A percentile compares a stretch with the other conserved stretches of the same genome.
phyloP scores from a whole-genome alignment of 768 basidiomycete species.

The Trametes sanguinea region DNA sequence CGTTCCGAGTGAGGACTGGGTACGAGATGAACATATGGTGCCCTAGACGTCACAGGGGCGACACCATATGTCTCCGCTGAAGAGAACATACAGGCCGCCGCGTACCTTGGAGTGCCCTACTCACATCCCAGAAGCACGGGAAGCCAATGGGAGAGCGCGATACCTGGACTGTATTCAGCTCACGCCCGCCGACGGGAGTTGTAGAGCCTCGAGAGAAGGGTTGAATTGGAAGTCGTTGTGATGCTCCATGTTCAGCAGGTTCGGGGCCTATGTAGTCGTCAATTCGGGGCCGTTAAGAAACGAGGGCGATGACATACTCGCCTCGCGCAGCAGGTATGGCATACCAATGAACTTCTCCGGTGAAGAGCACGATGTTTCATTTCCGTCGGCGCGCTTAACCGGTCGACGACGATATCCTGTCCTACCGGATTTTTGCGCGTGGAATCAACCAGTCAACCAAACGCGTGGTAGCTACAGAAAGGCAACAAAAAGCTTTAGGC shows the following conservation, averaged over 20 bases:
- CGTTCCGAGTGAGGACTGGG: background rate
- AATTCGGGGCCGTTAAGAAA: background rate
- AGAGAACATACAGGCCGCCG: background rate
- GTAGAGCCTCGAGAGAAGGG: background rate
- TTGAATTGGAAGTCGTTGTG: background rate
- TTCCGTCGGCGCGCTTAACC: background rate
- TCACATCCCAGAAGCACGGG: background rate
- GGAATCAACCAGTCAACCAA: too few species aligned
- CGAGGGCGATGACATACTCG: slow-evolving; percentile 7
- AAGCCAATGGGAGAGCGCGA: background rate
- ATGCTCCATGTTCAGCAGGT: slow-evolving; percentile 14
- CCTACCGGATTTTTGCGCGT: too few species aligned
- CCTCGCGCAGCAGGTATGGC: background rate
- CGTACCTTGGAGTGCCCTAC: slow-evolving; percentile 4
- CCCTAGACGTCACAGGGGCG: slow-evolving; percentile 13
- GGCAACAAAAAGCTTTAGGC: too few species aligned
- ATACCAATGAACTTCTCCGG: background rate
- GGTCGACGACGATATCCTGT: too few species aligned
- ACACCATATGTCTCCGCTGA: background rate
- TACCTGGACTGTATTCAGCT: background rate
- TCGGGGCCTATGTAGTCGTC: background rate
- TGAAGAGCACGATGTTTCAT: background rate
- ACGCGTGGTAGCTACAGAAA: too few species aligned
- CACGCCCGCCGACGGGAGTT: background rate
- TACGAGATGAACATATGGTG: background rate